These are phyloP conservation scores for Thyridium curvatum DNA, from an alignment of 2,329 filamentous ascomycete genomes.

Conservation along the genomic window DNA sequence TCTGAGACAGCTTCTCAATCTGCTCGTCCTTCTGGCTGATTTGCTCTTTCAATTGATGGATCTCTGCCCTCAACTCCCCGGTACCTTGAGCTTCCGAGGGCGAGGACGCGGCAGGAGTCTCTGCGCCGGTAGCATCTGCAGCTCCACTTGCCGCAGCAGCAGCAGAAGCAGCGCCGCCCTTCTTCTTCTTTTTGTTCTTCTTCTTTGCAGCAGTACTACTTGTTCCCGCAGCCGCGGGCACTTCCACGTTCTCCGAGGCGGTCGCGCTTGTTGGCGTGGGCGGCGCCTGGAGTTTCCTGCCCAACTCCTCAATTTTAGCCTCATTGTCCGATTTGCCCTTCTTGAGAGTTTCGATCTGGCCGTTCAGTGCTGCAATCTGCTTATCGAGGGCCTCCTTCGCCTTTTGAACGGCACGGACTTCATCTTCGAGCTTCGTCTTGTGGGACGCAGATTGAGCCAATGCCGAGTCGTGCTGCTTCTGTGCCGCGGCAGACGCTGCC, in stretches of 20 bases:
- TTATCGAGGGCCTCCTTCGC: constrained; percentile 35
- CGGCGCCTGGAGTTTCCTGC: constrained; percentile 22
- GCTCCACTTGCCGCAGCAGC: constrained; percentile 25
- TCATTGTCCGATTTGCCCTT: constrained; percentile 31
- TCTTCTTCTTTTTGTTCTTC: constrained; percentile 90
- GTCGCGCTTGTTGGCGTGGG: too few relatives aligned
- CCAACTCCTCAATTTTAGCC: constrained; percentile 32
- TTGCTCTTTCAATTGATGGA: constrained; percentile 44
- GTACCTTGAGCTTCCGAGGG: constrained; percentile 5
- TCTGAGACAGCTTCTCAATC: constrained; percentile 64
- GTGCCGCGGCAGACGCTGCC: constrained; percentile 2
- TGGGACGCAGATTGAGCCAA: constrained; percentile 27
- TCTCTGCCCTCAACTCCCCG: constrained; percentile 39
- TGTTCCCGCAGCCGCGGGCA: constrained; percentile 16
- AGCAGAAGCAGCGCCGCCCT: constrained; percentile 42
- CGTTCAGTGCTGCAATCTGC: constrained; percentile 35
- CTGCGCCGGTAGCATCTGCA: constrained; percentile 16
- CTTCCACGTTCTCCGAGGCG: too few relatives aligned
- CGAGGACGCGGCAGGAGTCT: constrained; percentile 15
- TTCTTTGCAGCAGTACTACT: constrained; percentile 40
- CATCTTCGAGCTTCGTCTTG: constrained; percentile 29
- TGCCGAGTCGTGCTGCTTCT: constrained; percentile 26
- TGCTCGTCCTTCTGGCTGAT: constrained; percentile 61
- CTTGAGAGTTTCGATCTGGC: constrained; percentile 34
- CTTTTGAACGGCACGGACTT: constrained; percentile 26